These are phyloP conservation scores for Zygosaccharomyces rouxii DNA, from an alignment of 805 yeast species.

Conservation along the genomic window DNA sequence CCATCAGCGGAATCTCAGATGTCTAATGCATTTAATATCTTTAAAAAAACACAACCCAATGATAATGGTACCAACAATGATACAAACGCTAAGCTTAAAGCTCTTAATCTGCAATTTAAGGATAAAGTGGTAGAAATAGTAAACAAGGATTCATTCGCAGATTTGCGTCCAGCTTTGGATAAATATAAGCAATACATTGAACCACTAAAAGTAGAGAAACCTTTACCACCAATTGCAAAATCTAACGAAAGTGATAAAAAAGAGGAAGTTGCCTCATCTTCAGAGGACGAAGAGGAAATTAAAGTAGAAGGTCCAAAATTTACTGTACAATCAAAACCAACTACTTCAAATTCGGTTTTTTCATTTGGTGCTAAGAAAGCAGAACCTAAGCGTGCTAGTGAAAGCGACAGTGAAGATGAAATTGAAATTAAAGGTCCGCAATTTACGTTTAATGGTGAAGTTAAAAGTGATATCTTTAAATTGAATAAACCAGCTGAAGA, in stretches of 20 bases:
- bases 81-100: constrained; percentile 50
- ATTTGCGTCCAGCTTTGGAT: constrained; percentile 50
- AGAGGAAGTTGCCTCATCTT: constrained; percentile 35
- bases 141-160: constrained; percentile 45
- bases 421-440: constrained; percentile 39
- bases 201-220: constrained; percentile 14
- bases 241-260: constrained; percentile 6
- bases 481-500: constrained; percentile 19
- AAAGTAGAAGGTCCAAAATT: constrained; percentile 74
- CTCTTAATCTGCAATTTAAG: constrained; percentile 59
- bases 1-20: not conserved
- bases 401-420: constrained; percentile 32
- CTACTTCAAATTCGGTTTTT: constrained; percentile 48
- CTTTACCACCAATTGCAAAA: not conserved
- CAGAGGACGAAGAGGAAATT: constrained; percentile 51
- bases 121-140: constrained; percentile 44
- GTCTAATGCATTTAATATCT: constrained; percentile 18
- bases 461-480: constrained; percentile 37
- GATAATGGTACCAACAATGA: constrained; percentile 20
- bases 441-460: constrained; percentile 37
- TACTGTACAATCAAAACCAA: constrained; percentile 44
- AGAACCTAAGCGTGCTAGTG: constrained; percentile 19
- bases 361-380: constrained; percentile 36
- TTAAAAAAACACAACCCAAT: not conserved
- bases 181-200: constrained; percentile 51